Evolutionary conservation across 192 early-diverging fungal species (phyloP), one percentile per base, ranked within the genome.

Genomic region (Coemansia biformis): DNA sequence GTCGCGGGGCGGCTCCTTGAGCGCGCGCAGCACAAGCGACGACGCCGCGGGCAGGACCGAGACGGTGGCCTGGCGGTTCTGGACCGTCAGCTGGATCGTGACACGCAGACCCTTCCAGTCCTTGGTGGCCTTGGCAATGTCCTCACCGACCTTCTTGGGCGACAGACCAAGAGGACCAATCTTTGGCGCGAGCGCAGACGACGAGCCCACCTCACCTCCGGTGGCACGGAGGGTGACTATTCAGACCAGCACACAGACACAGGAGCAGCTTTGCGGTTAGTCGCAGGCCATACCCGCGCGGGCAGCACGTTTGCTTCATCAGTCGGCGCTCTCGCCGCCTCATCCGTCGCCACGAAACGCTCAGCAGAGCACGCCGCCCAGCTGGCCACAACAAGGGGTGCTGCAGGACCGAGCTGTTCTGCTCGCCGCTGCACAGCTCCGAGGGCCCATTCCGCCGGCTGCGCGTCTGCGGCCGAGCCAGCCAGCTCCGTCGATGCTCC

Each of bases 61-160:
- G 54, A 99, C 89, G 31, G 84, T 79, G 46, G 96, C 96, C 79
- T 99, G 96, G 88, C 96, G 90, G 89, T 99, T 99, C 82, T 99
- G 96, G 54, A 99, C 91, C 75, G 89, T 91, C 79, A 99, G 86
- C 79, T 90, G 82, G 59, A 99, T 93, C 44, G 96, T 99, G 69
- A 99, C 88, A 68, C 89, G 84, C 57, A 99, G 86, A 83, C 96
- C 96, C 85, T 99, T 99, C 88, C 88, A 99, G 66, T 90, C 92
- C 76, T 89, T 80, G 67, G 96, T 99, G 57, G 88, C 92, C 86
- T 99, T 99, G 83, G 96, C 96, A 61, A 99, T 99, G 76, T 99
- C 96, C 82, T 99, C 96, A 83, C 96, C 96, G 46, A 95, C 88
- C 86, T 99, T 99, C 86, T 99, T 99, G 81, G 96, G 96, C 45